Evolutionary conservation across 345 rosid genomes (phyloP).

Genomic region (Acer campestre): DNA sequence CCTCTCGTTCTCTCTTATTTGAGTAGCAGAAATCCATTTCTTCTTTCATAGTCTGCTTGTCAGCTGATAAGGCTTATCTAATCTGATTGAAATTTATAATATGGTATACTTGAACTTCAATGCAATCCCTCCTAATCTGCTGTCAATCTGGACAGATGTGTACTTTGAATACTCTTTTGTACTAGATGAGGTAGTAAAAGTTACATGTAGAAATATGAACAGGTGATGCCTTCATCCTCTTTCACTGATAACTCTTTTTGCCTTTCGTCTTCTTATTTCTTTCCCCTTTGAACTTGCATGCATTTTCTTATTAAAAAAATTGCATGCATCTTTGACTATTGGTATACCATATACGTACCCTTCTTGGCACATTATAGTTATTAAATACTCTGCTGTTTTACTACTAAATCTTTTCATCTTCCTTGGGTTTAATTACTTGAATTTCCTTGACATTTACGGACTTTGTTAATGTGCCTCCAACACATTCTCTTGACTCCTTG

Average conservation of each 20-base stretch:
- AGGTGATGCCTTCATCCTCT: not conserved
- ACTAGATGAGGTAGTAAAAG: not conserved
- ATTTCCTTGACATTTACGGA: constrained; percentile 64
- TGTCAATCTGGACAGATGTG: not conserved
- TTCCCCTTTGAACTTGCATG: not conserved
- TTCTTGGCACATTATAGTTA: constrained; percentile 6
- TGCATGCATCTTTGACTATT: not conserved
- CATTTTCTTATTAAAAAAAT: not conserved
- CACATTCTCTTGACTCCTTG: constrained; percentile 61
- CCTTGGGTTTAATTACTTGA: constrained; percentile 1
- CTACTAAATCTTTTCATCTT: constrained; percentile 11
- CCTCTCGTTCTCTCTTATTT: not conserved
- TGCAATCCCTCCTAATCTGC: not conserved
- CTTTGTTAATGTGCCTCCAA: constrained; percentile 74
- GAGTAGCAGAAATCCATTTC: not conserved
- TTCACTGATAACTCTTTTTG: not conserved
- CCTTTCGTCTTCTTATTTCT: not conserved
- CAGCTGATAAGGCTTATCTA: not conserved
- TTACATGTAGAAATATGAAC: not conserved
- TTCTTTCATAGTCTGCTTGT: not conserved
- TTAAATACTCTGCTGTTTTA: not conserved
- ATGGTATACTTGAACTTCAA: not conserved
- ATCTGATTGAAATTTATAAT: constrained; percentile 6
- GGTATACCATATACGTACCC: not conserved
- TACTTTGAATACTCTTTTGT: not conserved